Conservation (phyloP, 164 flowering plant genomes). For the Tinospora cordifolia region DNA sequence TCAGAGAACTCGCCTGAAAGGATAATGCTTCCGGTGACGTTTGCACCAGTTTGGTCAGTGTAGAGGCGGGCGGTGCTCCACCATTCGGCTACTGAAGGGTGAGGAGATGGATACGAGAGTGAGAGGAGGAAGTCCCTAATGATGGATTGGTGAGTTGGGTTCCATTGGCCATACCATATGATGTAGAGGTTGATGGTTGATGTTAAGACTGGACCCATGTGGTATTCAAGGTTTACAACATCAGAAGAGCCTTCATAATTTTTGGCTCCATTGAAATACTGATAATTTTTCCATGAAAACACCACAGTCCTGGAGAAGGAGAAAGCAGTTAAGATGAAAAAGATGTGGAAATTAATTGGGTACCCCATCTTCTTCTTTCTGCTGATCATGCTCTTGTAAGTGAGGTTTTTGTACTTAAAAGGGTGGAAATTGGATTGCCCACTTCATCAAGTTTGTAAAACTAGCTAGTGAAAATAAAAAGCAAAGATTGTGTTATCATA, state of each 20-base stretch:
- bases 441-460: too few relatives aligned
- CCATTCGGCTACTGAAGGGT: conserved; percentile 76
- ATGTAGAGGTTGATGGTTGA: conserved; percentile 66
- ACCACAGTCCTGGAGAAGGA: background rate
- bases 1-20: conserved; percentile 66
- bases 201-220: conserved; percentile 92
- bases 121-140: conserved; percentile 79
- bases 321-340: background rate
- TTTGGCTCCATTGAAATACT: conserved; percentile 23
- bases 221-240: conserved; percentile 69
- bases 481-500: too few relatives aligned
- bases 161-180: conserved; percentile 90
- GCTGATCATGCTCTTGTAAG: background rate
- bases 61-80: conserved; percentile 76
- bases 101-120: conserved; percentile 44
- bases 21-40: conserved; percentile 50
- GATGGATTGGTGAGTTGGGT: conserved; percentile 39
- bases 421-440: too few relatives aligned
- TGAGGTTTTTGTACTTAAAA: background rate
- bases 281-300: background rate
- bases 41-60: conserved; percentile 86
- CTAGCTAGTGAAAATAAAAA: too few relatives aligned
- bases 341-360: background rate
- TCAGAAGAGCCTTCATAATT: conserved; percentile 84
- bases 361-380: background rate